Conservation (phyloP, 2,329 filamentous ascomycete genomes). For the Blumeria graminis region DNA sequence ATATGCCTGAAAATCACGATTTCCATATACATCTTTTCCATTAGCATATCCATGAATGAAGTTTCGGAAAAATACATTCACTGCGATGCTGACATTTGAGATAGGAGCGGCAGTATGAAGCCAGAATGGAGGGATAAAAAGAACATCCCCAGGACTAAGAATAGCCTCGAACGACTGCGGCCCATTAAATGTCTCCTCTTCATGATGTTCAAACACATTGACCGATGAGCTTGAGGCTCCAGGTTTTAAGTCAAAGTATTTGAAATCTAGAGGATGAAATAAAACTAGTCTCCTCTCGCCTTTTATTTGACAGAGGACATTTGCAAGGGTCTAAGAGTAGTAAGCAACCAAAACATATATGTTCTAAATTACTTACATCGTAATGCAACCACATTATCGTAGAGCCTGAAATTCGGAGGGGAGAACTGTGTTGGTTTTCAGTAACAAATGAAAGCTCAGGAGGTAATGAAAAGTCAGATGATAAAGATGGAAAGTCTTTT, state of each 20-base stretch:
- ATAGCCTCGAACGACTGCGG: conserved; percentile 43
- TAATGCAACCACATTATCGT: conserved; percentile 84
- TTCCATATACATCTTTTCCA: conserved; percentile 70
- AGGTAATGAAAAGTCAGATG: conserved; percentile 47
- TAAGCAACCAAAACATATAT: conserved; percentile 1
- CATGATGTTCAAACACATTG: conserved; percentile 36
- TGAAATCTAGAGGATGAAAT: conserved; percentile 56
- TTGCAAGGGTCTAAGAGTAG: conserved; percentile 47
- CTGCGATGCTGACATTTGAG: conserved; percentile 38
- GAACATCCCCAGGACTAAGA: conserved; percentile 46
- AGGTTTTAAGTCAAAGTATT: conserved; percentile 42
- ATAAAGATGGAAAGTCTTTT: conserved; percentile 46
- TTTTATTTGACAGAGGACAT: conserved; percentile 56
- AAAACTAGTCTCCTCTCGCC: conserved; percentile 52
- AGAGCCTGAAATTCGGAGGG: conserved; percentile 53
- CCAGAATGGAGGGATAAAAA: conserved; percentile 70
- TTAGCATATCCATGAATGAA: conserved; percentile 41
- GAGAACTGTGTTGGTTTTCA: conserved; percentile 50
- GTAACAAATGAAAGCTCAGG: conserved; percentile 29
- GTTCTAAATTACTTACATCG: conserved; percentile 28
- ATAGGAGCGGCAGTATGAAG: conserved; percentile 48
- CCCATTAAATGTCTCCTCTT: conserved; percentile 17
- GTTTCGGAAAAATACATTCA: conserved; percentile 77
- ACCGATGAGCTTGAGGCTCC: conserved; percentile 61
- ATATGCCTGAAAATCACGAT: conserved; percentile 62